Evolutionary conservation across 352 stramenopile genomes (phyloP), one percentile per base, ranked within the genome.

Genomic region (Pilasporangium apinafurcum): DNA sequence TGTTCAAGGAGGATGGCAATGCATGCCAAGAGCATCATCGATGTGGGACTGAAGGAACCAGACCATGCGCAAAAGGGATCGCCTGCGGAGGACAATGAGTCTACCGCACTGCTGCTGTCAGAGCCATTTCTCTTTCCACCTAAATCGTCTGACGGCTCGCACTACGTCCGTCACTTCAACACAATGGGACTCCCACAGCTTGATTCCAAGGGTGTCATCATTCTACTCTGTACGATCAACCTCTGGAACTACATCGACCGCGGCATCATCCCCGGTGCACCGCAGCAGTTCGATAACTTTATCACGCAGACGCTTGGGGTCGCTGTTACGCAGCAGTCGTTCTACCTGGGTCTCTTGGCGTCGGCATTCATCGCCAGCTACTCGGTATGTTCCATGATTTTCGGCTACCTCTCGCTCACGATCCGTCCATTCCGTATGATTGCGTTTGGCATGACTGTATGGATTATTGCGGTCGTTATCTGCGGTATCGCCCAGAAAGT

Each of bases 311-410:
- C 85, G n/a, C 62, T 86, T 9, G 55, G 81, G 34, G 62, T 86
- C 10, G 74, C 66, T 8, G 58, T 66, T 33, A 56, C 81, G 37
- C 59, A 76, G 30, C 64, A 90, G 53, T 83, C 71, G 31, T 62
- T 92, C 37, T 91, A 88, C 63, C 62, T 97, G 28, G 90, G 86
- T 1, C 53, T 96, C 9, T 62, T 97, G 22, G 82, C 89, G 49
- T 96, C 87, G n/a, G 70, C 83, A 16, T 98, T 98, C 59, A 97
- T 98, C 32, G 73, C 94, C 37, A 95, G 85, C 32, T 98, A 97
- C 66, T 86, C 78, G 30, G 48, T 97, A 37, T 92, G 81, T 49
- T 90, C 90, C 41, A 68, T 98, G 12, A 69, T 97, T 20, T 44
- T 95, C 16, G 85, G 76, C 30, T 93, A 97, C 51, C 81, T 93